Evolutionary conservation across 1,284 basidiomycete species (phyloP).

Genomic region (Puccinia horiana): DNA sequence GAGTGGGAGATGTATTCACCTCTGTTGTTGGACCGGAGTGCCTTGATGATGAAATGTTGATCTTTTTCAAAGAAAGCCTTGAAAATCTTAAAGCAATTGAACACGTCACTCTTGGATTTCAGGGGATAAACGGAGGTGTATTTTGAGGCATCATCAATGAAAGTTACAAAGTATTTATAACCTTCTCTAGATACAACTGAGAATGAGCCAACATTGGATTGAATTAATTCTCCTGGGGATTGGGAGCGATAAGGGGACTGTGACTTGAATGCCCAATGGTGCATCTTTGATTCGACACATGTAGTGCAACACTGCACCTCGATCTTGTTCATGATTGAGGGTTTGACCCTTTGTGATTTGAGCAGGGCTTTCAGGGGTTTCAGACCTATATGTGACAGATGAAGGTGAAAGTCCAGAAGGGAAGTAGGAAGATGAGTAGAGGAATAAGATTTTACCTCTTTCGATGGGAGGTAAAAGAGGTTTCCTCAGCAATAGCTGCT

Average conservation of each 20-base stretch:
- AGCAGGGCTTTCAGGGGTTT: neutral
- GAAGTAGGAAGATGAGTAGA: neutral
- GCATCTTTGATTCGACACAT: neutral
- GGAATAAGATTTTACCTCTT: neutral
- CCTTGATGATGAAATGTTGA: constrained; percentile 34
- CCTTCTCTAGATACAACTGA: neutral
- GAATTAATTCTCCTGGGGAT: neutral
- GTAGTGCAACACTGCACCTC: neutral
- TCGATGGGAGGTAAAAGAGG: neutral
- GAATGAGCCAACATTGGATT: neutral
- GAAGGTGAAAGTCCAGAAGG: neutral
- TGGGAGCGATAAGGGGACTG: neutral
- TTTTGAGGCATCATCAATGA: constrained; percentile 20
- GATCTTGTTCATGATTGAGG: neutral
- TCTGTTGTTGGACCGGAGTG: neutral
- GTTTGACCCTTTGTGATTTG: neutral
- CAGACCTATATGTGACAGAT: neutral
- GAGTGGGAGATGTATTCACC: constrained; percentile 2
- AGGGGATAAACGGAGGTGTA: constrained; percentile 27
- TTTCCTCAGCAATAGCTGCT: neutral
- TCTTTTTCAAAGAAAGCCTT: constrained; percentile 54
- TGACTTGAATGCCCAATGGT: neutral
- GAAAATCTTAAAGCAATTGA: constrained; percentile 56
- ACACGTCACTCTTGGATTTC: constrained; percentile 7
- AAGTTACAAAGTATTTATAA: constrained; percentile 26